phyloP scores from a whole-genome alignment of 345 rosid genomes.

The Reutealis trisperma region DNA sequence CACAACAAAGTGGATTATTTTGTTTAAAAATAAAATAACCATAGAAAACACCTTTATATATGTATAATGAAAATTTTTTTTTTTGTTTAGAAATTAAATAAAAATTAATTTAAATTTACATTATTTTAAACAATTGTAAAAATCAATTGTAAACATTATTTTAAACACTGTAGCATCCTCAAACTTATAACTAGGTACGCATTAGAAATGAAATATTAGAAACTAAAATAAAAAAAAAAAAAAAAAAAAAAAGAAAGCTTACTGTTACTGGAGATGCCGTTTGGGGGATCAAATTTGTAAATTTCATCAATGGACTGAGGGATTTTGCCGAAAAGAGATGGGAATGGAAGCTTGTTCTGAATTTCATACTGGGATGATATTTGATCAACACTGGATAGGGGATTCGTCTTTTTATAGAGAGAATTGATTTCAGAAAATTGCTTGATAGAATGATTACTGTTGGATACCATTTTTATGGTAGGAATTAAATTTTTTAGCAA shows the following conservation, averaged over 20 bases:
- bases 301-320: constrained; percentile 70
- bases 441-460: constrained; percentile 53
- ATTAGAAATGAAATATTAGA: too few relatives aligned
- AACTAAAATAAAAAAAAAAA: too few relatives aligned
- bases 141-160: too few relatives aligned
- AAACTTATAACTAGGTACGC: too few relatives aligned
- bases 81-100: too few relatives aligned
- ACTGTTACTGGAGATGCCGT: constrained; percentile 58
- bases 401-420: constrained; percentile 80
- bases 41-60: too few relatives aligned
- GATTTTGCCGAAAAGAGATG: constrained; percentile 49
- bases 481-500: constrained; percentile 79
- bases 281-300: constrained; percentile 75
- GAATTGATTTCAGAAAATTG: constrained; percentile 70
- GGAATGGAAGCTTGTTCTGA: constrained; percentile 68
- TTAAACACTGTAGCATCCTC: too few relatives aligned
- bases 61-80: too few relatives aligned
- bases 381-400: constrained; percentile 38
- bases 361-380: constrained; percentile 64
- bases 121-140: too few relatives aligned
- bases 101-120: too few relatives aligned
- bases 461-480: constrained; percentile 58
- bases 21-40: too few relatives aligned
- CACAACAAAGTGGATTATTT: too few relatives aligned
- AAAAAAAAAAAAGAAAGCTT: neutral